phyloP scores from a whole-genome alignment of 805 yeast genomes.

The Metschnikowia cerradonensis region DNA sequence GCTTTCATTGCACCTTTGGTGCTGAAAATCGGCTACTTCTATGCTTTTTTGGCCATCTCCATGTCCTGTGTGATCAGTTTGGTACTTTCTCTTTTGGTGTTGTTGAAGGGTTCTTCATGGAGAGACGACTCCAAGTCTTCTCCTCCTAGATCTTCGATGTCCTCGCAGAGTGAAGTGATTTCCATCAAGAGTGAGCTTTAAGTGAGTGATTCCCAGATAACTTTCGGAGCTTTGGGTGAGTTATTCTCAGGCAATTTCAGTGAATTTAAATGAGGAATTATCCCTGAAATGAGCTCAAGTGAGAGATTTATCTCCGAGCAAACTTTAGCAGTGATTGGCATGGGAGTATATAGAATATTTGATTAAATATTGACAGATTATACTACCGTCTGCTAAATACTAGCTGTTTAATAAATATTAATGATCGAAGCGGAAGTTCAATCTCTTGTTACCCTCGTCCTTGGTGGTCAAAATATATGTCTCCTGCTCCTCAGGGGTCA shows the following conservation, averaged over 20 bases:
- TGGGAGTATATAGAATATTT: no score
- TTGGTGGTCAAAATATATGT: constrained; percentile 42
- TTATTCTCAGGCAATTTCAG: no score
- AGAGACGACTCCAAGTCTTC: constrained; percentile 1
- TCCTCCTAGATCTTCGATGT: constrained; percentile 1
- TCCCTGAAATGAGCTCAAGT: no score
- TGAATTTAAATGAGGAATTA: no score
- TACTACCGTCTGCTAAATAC: no score
- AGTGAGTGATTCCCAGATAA: not conserved
- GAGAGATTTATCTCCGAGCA: no score
- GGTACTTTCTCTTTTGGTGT: constrained; percentile 9
- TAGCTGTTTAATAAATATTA: constrained; percentile 6
- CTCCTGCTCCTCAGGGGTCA: constrained; percentile 48
- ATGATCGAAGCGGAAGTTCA: constrained; percentile 44
- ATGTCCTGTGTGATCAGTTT: constrained; percentile 11
- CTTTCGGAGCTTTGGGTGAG: no score
- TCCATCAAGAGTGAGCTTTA: not conserved
- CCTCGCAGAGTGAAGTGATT: not conserved
- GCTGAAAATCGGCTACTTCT: constrained; percentile 32
- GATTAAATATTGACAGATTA: no score
- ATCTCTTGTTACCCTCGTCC: constrained; percentile 55
- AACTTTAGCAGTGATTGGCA: no score
- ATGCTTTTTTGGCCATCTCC: constrained; percentile 8
- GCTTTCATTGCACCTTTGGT: constrained; percentile 37
- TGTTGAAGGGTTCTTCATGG: constrained; percentile 9